Evolutionary conservation across 495 filamentous ascomycete species (phyloP).

Genomic region (Penicillium bovifimosum): DNA sequence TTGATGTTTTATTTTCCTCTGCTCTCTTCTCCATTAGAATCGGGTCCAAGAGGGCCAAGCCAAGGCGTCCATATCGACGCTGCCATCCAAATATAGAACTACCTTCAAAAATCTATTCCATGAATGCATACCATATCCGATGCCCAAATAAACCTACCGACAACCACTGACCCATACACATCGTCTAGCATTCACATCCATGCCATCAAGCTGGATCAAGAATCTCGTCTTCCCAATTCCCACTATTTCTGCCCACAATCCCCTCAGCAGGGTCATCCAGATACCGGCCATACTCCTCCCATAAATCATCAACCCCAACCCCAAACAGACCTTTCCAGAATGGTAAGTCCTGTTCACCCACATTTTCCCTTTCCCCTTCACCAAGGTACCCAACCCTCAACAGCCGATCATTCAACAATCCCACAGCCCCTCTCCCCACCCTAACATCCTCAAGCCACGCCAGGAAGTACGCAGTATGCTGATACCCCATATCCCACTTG

Average conservation of each 20-base stretch:
- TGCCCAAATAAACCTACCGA: neutral
- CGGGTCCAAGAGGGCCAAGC: slow-evolving; percentile 13
- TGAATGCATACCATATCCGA: slow-evolving; percentile 21
- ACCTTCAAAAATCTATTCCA: slow-evolving; percentile 21
- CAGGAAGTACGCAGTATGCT: slow-evolving; percentile 88
- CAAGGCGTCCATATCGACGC: slow-evolving; percentile 8
- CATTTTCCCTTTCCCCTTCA: slow-evolving; percentile 19
- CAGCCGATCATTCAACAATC: slow-evolving; percentile 62
- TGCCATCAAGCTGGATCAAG: slow-evolving; percentile 14
- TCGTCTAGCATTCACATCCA: neutral
- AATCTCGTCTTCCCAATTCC: slow-evolving; percentile 31
- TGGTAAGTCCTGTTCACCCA: too few relatives aligned
- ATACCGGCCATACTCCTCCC: slow-evolving; percentile 61
- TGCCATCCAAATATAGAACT: slow-evolving; percentile 23
- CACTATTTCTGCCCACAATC: neutral
- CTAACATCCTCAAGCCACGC: slow-evolving; percentile 61
- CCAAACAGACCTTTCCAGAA: slow-evolving; percentile 50
- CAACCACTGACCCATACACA: too few relatives aligned
- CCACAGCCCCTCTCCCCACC: slow-evolving; percentile 70
- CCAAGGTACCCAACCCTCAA: slow-evolving; percentile 48
- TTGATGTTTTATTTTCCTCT: slow-evolving; percentile 8
- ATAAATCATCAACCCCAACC: slow-evolving; percentile 58
- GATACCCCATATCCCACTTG: slow-evolving; percentile 87
- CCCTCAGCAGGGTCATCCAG: slow-evolving; percentile 21
- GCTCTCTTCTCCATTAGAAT: slow-evolving; percentile 13